phyloP scores from a whole-genome alignment of 371 early-diverging fungal genomes.

The Apophysomyces trapeziformis region DNA sequence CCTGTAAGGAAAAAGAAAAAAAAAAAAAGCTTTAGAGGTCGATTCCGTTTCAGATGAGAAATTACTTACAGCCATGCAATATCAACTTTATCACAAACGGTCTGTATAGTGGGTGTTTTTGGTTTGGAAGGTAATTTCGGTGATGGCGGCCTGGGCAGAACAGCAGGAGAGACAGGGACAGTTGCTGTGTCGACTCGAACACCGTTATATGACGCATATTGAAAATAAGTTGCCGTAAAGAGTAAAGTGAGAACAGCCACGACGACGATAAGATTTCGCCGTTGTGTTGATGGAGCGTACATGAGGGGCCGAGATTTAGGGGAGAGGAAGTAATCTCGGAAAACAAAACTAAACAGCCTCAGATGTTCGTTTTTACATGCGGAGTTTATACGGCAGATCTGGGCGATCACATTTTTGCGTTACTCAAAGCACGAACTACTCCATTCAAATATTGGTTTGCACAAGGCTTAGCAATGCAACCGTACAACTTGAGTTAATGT shows the following conservation, averaged over 20 bases:
- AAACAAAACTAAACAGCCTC: slow-evolving; percentile 11
- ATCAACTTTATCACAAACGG: slow-evolving; percentile 27
- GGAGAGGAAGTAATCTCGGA: slow-evolving; percentile 18
- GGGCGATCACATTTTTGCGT: slow-evolving; percentile 4
- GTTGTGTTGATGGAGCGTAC: slow-evolving; percentile 20
- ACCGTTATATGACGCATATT: slow-evolving; percentile 17
- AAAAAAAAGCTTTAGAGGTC: neutral
- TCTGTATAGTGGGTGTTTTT: slow-evolving; percentile 7
- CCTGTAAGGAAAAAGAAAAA: slow-evolving; percentile 15
- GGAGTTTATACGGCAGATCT: slow-evolving; percentile 6
- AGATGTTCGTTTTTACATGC: slow-evolving; percentile 10
- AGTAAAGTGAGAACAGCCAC: slow-evolving; percentile 20
- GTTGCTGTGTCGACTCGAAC: slow-evolving; percentile 2
- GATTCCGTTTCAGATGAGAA: neutral
- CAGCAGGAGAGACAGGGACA: slow-evolving; percentile 16
- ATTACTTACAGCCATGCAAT: slow-evolving; percentile 39
- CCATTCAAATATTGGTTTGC: neutral
- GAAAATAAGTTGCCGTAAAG: slow-evolving; percentile 22
- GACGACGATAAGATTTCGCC: slow-evolving; percentile 24
- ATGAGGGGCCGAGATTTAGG: slow-evolving; percentile 8
- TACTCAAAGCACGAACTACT: neutral
- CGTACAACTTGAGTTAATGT: neutral
- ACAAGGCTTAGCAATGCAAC: slow-evolving; percentile 1
- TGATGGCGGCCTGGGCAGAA: slow-evolving; percentile 8
- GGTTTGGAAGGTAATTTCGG: slow-evolving; percentile 16